Evolutionary conservation across 306 rosid genomes (phyloP).

Genomic region (Urtica urens): DNA sequence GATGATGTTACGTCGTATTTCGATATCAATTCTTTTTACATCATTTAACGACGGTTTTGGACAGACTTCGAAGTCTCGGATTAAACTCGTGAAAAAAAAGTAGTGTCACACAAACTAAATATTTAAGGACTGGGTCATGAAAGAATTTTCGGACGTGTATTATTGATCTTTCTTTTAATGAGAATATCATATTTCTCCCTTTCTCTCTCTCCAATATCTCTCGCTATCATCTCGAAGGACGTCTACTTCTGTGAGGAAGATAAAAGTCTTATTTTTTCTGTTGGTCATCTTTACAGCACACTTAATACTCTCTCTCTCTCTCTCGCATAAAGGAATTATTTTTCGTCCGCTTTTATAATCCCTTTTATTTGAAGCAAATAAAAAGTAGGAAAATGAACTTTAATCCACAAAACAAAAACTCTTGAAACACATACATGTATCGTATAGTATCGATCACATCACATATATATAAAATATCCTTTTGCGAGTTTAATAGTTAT

Average conservation of each 20-base stretch:
- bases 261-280: constrained; percentile 23
- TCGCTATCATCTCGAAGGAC: constrained; percentile 18
- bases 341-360: background rate
- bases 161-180: background rate
- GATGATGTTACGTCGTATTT: too few relatives aligned
- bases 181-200: constrained; percentile 8
- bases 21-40: too few relatives aligned
- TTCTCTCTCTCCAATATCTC: constrained; percentile 11
- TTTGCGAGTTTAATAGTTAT: too few relatives aligned
- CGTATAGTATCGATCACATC: too few relatives aligned
- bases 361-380: constrained; percentile 1
- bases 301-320: constrained; percentile 4
- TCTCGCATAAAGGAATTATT: constrained; percentile 10
- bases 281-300: constrained; percentile 13
- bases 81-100: too few relatives aligned
- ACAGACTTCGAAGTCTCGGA: too few relatives aligned
- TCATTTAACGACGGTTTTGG: too few relatives aligned
- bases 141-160: too few relatives aligned
- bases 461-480: too few relatives aligned
- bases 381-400: background rate
- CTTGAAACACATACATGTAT: too few relatives aligned
- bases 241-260: constrained; percentile 43
- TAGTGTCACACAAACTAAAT: too few relatives aligned
- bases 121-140: too few relatives aligned
- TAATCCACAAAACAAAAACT: background rate